Evolutionary conservation across 495 filamentous ascomycete genomes (phyloP), one percentile per base, ranked within the genome.

Genomic region (Aspergillus cristatus): DNA sequence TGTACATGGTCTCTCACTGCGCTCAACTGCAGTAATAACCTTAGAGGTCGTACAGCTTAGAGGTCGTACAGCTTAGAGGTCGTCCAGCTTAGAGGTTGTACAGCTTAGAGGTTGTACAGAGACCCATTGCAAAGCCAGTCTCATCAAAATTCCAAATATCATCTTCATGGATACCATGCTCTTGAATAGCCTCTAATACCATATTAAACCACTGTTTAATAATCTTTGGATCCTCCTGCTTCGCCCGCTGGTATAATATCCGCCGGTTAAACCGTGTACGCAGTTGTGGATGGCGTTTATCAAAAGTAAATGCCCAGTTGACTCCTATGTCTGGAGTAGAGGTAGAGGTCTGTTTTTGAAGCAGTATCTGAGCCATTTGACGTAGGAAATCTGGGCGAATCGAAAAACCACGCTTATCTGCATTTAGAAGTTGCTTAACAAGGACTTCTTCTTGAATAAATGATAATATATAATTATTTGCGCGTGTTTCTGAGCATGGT

Each of bases 81-180:
- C n/a, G n/a, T n/a, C n/a, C n/a, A n/a, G n/a, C n/a, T n/a, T n/a
- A n/a, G n/a, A n/a, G n/a, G n/a, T n/a, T n/a, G n/a, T n/a, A n/a
- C n/a, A n/a, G n/a, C n/a, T n/a, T n/a, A n/a, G n/a, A n/a, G n/a
- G n/a, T n/a, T n/a, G 18, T 25, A 34, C 17, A 33, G 13, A 40
- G 29, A 7, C 28, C 28, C 34, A 42, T 42, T 35, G 25, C 16
- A 32, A 42, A 40, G 38, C 38, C 22, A 38, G 34, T 44, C 14
- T 44, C 30, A 44, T 44, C 30, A 44, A 44, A 44, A 28, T 40
- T 40, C 11, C 22, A 40, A n/a, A 40, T 40, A 30, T 40, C 28
- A 18, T 40, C 16, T 14, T 31, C 2, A 31, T 18, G 22, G 14
- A 40, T 40, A 6, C 28, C 28, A 32, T 40, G 20, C 14, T 33